Base-by-base conservation (phyloP, 805 yeast species). In the Deakozyma indianensis region DNA sequence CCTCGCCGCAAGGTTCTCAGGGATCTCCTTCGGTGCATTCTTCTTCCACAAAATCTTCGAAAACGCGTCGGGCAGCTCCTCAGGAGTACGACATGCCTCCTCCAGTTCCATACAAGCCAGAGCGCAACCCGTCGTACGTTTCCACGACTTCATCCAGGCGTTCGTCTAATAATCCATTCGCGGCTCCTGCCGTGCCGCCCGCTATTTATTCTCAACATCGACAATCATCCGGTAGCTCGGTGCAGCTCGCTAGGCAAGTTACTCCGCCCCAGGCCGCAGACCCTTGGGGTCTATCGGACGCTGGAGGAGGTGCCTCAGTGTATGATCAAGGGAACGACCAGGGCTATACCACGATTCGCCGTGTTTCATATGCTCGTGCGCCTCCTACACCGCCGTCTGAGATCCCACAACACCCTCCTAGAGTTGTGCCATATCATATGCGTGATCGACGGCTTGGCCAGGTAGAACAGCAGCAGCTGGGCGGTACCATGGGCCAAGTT, bases 401-500 rank as follows among this genome's bases (percentile, higher is more conserved):
- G 18, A 4, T 7, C 5, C 38, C 38, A 5, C 38, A n/a, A 7
- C 38, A 32, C 38, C 38, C 38, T 7, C 38, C 38, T 5, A 20
- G 20, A 14, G 38, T 32, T 20, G 18, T 32, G 11, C 38, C 38
- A 7, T 32, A 32, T 20, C 38, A 32, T 20, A 32, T 32, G 38
- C 38, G 38, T 20, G 38, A 32, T 14, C 38, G 38, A 7, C 38
- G 20, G 38, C 38, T 32, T 5, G 38, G 38, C 38, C 5, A 14
- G 38, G 18, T 32, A 14, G 38, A 32, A 20, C 38, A 32, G 18
- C 11, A n/a, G 18, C 38, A 32, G 38, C 38, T 32, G 38, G 38
- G 38, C 38, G 18, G 20, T 7, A 20, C 16, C 43, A 46, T 38
- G 7, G 54, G 48, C 2, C 25, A 48, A n/a, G 53, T 56, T 21